Evolutionary conservation across 2,329 filamentous ascomycete genomes (phyloP), one percentile per base, ranked within the genome.

Genomic region (Penicillium hordei): DNA sequence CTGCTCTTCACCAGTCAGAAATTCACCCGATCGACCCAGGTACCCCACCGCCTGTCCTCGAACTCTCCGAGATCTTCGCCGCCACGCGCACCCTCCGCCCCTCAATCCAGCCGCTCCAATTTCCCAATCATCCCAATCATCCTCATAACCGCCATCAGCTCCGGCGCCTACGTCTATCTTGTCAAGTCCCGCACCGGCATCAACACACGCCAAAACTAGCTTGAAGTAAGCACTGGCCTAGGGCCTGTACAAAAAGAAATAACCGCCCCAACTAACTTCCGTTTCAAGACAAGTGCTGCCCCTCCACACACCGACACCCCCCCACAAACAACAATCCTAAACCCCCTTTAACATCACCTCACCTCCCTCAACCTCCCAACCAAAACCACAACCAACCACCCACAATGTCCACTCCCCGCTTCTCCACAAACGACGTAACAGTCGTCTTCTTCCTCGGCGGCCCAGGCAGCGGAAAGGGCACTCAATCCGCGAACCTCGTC

Each of bases 401-500:
- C 57, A 66, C 54, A 62, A 72, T 71, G 70, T 44, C 67, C 39
- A 88, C 80, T 53, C 89, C 93, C 5, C 86, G 89, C 70, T 97
- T 96, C 83, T 87, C 85, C 58, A 79, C 88, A 49, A 71, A 85
- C 86, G 82, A 92, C 59, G 90, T 95, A 33, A 94, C 91, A n/a
- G 93, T 97, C 58, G 81, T 99, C 76, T 97, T 96, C 81, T 91
- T 97, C 62, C 91, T 99, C 60, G 93, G 93, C 75, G 94, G 94
- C 2, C 94, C 94, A 15, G 94, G 94, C 64, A 91, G 93, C 62
- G 94, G 94, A 69, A 99, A 99, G 76, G 94, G 94, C 69, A 99
- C 94, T 3, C 93, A 99, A 78, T 97, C 93, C 81, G 85, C 86
- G 65, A 90, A 90, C 64, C 87, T 99, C 34, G 93, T 97, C 50